Base-by-base conservation (phyloP, 1,139 yeast genomes). In the Zygosaccharomyces pseudobailii region DNA sequence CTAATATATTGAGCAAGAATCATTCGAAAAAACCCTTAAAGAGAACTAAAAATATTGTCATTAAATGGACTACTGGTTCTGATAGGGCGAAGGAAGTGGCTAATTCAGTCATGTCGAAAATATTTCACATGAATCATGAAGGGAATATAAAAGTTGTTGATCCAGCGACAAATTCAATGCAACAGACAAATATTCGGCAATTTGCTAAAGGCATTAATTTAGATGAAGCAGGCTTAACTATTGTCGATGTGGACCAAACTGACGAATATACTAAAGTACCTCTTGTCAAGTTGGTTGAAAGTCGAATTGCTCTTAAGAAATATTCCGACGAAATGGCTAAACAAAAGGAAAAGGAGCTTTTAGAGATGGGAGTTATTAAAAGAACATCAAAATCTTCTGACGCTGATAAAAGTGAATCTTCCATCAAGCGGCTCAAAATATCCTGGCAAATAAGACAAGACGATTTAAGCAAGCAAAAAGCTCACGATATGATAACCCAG, bases 391-490 rank as follows among this genome's bases (percentile, higher is more conserved):
- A 51, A 25, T 46, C 49, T 10, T 28, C 40, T 10, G 55, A 54
- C 4, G 42, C 51, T 20, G 58, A 57, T 34, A 63, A 54, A 28
- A 53, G 58, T 32, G 71, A 66, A 6, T 57, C 57, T 6, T 61
- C 62, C 40, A 47, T 63, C 5, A 74, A 74, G 50, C 60, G 66
- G 34, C 62, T 75, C 21, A 70, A 69, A 45, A 55, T 75, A 5
- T 68, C 76, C 2, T 74, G 79, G 79, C 70, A 69, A 39, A 74
- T 74, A 6, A 69, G 68, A 8, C 59, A 62, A 23, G 68, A 67
- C 38, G 79, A 74, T 56, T 57, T 74, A 25, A 55, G 53, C n/a
- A 68, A 69, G 21, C 79, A 74, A 47, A 75, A 74, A 53, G 60
- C 64, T 2, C 67, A 69, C 49, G 79, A 74, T 49, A 71, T 75